Conservation (phyloP, 331 rosid species). For the Quercus phellos region DNA sequence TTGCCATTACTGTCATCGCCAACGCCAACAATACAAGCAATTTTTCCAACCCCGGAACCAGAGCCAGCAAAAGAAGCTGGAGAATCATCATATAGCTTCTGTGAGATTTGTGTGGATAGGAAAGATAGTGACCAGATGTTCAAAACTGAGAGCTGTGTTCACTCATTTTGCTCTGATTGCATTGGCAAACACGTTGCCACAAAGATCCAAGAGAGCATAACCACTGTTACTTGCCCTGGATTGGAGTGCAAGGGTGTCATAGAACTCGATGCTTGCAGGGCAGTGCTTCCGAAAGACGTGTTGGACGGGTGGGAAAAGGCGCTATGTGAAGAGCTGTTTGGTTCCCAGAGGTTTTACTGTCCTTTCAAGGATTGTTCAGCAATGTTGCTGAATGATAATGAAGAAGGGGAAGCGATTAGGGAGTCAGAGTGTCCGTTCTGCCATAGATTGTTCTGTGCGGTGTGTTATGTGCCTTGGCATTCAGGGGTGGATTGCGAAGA, state of each 20-base stretch:
- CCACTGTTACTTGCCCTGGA: conserved; percentile 44
- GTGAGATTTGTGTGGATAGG: conserved; percentile 58
- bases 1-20: background rate
- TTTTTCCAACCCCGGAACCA: background rate
- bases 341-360: conserved; percentile 36
- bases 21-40: background rate
- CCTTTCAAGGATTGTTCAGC: conserved; percentile 65
- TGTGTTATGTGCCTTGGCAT: conserved; percentile 60
- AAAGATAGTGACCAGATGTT: conserved; percentile 35
- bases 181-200: conserved; percentile 40
- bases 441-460: conserved; percentile 65
- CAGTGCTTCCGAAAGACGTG: conserved; percentile 40
- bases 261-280: conserved; percentile 36
- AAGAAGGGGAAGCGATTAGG: conserved; percentile 3
- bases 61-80: background rate
- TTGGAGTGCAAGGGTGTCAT: conserved; percentile 34
- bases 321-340: conserved; percentile 33
- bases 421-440: conserved; percentile 61
- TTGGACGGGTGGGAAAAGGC: conserved; percentile 51
- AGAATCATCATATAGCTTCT: conserved; percentile 22
- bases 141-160: conserved; percentile 26
- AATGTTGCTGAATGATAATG: conserved; percentile 32
- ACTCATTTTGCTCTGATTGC: conserved; percentile 62
- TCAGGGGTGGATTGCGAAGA: conserved; percentile 48
- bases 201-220: conserved; percentile 27